phyloP scores from a whole-genome alignment of 768 basidiomycete genomes.

The Pleurotus sapidus region DNA sequence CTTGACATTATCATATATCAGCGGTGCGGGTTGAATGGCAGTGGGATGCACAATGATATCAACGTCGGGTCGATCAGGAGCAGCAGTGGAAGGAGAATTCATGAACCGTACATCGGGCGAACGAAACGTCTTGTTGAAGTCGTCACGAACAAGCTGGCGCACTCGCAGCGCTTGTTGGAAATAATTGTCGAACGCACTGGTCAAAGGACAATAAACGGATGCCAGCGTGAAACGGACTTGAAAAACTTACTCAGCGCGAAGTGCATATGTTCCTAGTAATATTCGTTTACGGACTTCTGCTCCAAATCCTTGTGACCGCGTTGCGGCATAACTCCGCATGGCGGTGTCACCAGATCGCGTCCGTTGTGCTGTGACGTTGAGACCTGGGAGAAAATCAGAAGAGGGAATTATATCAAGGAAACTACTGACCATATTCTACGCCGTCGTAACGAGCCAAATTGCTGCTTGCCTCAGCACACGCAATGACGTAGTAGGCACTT shows the following conservation, averaged over 20 bases:
- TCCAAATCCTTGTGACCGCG: slow-evolving; percentile 75
- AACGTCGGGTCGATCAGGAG: slow-evolving; percentile 33
- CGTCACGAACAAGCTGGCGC: slow-evolving; percentile 64
- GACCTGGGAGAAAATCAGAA: slow-evolving; percentile 32
- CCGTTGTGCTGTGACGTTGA: slow-evolving; percentile 30
- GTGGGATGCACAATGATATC: slow-evolving; percentile 88
- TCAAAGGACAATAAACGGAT: neutral
- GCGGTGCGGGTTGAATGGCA: slow-evolving; percentile 82
- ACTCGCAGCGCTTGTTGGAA: slow-evolving; percentile 90
- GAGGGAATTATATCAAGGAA: neutral
- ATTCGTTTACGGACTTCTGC: slow-evolving; percentile 84
- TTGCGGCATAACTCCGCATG: slow-evolving; percentile 47
- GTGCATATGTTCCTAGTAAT: slow-evolving; percentile 85
- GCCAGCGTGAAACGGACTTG: neutral
- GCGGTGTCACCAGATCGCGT: neutral
- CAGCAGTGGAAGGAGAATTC: neutral
- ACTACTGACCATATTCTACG: slow-evolving; percentile 66
- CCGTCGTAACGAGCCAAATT: slow-evolving; percentile 92
- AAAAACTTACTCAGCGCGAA: slow-evolving; percentile 82
- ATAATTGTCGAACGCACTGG: slow-evolving; percentile 95
- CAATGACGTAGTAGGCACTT: slow-evolving; percentile 94
- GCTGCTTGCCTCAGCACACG: slow-evolving; percentile 90
- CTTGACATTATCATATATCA: slow-evolving; percentile 24
- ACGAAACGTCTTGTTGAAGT: slow-evolving; percentile 72
- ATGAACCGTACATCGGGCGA: slow-evolving; percentile 38